Base-by-base conservation (phyloP, 495 filamentous ascomycete species). In the Aspergillus sclerotioniger region DNA sequence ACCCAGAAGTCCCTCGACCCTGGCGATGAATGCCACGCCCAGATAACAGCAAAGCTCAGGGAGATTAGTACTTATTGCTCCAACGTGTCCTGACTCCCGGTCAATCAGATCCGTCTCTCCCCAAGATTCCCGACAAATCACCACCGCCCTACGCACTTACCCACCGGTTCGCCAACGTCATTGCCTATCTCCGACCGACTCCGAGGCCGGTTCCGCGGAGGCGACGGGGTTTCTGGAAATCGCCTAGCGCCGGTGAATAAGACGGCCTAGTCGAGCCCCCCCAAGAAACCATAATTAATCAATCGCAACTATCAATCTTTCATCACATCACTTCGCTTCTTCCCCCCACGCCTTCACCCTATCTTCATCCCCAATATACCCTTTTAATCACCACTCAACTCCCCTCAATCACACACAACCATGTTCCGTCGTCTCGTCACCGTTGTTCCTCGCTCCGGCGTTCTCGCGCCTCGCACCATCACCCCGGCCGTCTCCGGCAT, bases 361-460 rank as follows among this genome's bases (percentile, higher is more conserved):
- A 8, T 45, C 25, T 6, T 15, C 55, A 33, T 28, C 19, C 50
- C 28, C 37, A 50, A 44, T 33, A 51, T 12, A 21, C 13, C 19
- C 33, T 50, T 6, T 49, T 20, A 47, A 20, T 10, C 16, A 25
- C 3, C 6, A 21, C 5, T 12, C 32, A 31, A 21, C 3, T 44
- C 25, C 17, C 44, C 46, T 45, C 8, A 16, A 12, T 15, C 13
- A 50, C 47, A 32, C 21, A 50, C 25, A 7, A 76, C 33, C 53
- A 84, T 84, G 82, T 79, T 85, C 70, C 76, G 73, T 60, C 77
- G 80, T 73, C 69, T 80, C 41, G 65, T 80, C 56, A 68, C 75
- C 52, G 75, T 72, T 59, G 79, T 72, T 16, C 81, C 83, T 37
- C 76, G 76, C 65, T 70, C 79, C 52, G 75, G 71, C 62, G 69